phyloP scores from a whole-genome alignment of 768 basidiomycete genomes.

The Tulasnella sp. region DNA sequence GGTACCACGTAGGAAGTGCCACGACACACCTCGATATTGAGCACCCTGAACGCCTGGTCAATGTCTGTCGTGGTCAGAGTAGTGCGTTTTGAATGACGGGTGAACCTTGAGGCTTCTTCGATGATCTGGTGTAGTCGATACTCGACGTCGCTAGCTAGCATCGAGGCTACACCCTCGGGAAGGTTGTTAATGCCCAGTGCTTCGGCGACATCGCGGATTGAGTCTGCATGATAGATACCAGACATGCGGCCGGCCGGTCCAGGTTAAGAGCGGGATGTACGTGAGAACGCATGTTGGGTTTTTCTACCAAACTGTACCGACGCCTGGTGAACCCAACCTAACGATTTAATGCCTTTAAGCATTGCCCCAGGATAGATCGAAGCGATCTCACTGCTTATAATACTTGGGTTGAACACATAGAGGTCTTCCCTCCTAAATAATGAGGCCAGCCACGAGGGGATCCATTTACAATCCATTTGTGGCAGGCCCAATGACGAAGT shows the following conservation, averaged over 20 bases:
- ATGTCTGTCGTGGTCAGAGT: constrained; percentile 82
- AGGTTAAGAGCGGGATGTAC: too few species aligned
- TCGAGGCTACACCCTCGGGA: constrained; percentile 64
- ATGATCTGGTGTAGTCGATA: constrained; percentile 92
- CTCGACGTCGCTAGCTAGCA: constrained; percentile 91
- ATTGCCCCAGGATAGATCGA: too few species aligned
- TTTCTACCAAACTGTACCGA: too few species aligned
- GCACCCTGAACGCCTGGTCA: constrained; percentile 82
- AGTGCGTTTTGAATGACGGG: constrained; percentile 87
- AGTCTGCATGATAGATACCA: constrained; percentile 8
- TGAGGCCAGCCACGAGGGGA: too few species aligned
- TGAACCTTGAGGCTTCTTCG: constrained; percentile 95
- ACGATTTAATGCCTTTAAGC: too few species aligned
- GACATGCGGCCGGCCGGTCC: constrained; percentile 1
- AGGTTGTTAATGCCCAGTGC: constrained; percentile 64
- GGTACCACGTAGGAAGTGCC: neutral
- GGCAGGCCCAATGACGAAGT: too few species aligned
- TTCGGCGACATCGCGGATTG: constrained; percentile 75
- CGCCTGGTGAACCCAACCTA: too few species aligned
- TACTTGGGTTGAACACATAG: too few species aligned
- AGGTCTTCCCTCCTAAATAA: too few species aligned
- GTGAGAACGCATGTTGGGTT: too few species aligned
- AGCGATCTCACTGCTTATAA: too few species aligned
- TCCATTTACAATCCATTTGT: too few species aligned
- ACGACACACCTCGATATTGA: constrained; percentile 65